These are phyloP conservation scores for Echinosophora koreensis DNA, from an alignment of 306 rosid genomes.

Conservation along the genomic window DNA sequence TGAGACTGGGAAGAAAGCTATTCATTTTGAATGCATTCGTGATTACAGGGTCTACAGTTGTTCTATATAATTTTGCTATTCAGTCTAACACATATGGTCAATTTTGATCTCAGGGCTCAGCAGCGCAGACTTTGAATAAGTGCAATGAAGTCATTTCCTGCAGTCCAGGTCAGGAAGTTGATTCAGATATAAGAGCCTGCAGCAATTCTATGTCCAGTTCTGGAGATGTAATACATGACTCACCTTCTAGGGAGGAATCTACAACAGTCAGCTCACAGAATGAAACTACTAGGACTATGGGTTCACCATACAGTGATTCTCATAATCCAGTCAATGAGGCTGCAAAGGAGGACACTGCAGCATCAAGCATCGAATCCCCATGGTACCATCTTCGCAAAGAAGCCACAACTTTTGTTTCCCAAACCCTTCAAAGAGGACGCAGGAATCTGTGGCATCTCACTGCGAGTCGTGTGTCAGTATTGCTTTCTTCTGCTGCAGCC, in stretches of 20 bases:
- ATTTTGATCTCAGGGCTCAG: slow-evolving; percentile 67
- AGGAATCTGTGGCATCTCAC: slow-evolving; percentile 98
- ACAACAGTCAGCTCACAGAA: slow-evolving; percentile 53
- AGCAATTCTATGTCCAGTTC: slow-evolving; percentile 54
- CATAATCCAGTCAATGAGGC: slow-evolving; percentile 56
- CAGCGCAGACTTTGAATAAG: slow-evolving; percentile 53
- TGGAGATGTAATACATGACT: slow-evolving; percentile 53
- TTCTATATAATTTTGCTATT: slow-evolving; percentile 33
- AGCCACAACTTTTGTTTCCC: slow-evolving; percentile 85
- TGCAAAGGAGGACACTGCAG: slow-evolving; percentile 59
- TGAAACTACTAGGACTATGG: slow-evolving; percentile 51
- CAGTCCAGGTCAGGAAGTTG: slow-evolving; percentile 57
- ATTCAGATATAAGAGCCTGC: slow-evolving; percentile 54
- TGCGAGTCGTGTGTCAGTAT: slow-evolving; percentile 89
- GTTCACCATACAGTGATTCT: slow-evolving; percentile 48
- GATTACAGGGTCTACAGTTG: slow-evolving; percentile 41
- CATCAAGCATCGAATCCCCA: slow-evolving; percentile 87
- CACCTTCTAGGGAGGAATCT: slow-evolving; percentile 60
- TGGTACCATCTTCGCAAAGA: slow-evolving; percentile 95
- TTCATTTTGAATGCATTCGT: background rate
- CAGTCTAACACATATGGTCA: slow-evolving; percentile 36
- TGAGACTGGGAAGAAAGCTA: slow-evolving; percentile 30
- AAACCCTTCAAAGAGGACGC: slow-evolving; percentile 91
- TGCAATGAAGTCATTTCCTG: slow-evolving; percentile 54
- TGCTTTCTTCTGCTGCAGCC: slow-evolving; percentile 88